phyloP scores from a whole-genome alignment of 495 filamentous ascomycete species.

The Aspergillus mulundensis region DNA sequence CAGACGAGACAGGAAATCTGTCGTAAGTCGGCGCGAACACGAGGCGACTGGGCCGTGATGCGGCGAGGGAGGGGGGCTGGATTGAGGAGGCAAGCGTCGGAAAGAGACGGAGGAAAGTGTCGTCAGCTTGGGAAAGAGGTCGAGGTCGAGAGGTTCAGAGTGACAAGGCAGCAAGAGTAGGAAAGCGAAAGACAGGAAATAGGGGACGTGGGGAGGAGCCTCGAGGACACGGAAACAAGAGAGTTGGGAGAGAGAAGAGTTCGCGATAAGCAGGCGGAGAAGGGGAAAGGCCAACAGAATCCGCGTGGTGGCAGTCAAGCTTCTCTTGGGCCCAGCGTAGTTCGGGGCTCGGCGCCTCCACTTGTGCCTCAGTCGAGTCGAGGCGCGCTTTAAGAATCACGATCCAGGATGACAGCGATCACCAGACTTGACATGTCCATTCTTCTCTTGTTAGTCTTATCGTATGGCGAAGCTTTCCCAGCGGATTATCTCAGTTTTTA shows the following conservation, averaged over 20 bases:
- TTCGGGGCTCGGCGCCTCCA: slow-evolving; percentile 23
- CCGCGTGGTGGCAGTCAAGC: slow-evolving; percentile 37
- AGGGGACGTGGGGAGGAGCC: neutral
- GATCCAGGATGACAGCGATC: slow-evolving; percentile 2
- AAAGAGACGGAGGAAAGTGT: slow-evolving; percentile 10
- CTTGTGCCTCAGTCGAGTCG: slow-evolving; percentile 3
- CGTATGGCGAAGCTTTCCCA: neutral
- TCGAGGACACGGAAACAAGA: neutral
- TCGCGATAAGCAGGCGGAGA: slow-evolving; percentile 28
- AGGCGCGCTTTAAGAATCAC: neutral
- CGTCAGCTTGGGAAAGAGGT: neutral
- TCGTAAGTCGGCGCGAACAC: slow-evolving; percentile 2
- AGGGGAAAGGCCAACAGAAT: slow-evolving; percentile 17
- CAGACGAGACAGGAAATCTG: neutral
- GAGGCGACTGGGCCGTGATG: slow-evolving; percentile 1
- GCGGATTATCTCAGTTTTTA: neutral
- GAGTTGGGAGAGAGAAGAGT: slow-evolving; percentile 11
- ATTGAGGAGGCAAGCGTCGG: slow-evolving; percentile 10
- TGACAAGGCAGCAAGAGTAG: neutral
- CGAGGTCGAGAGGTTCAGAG: neutral
- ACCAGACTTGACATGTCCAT: neutral
- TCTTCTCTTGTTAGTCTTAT: neutral
- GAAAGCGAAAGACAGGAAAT: slow-evolving; percentile 2
- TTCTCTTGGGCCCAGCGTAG: slow-evolving; percentile 30
- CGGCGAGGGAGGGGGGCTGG: slow-evolving; percentile 2